Evolutionary conservation across 2,329 filamentous ascomycete species (phyloP), one percentile per base, ranked within the genome.

Genomic region (Monosporascus ibericus): DNA sequence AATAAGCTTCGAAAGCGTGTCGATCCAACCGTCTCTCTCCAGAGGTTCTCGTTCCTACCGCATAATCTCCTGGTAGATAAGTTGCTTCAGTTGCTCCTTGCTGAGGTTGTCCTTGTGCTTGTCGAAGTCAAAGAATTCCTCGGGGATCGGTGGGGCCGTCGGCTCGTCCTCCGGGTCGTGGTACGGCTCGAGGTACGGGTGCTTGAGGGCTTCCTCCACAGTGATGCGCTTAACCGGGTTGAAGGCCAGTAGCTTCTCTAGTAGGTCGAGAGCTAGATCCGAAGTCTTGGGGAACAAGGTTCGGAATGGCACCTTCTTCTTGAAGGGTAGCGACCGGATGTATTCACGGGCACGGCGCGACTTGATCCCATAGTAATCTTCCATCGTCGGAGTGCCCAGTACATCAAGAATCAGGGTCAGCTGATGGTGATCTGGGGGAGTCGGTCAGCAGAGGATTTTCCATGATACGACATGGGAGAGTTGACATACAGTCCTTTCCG

Each of bases 311-410:
- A 97, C 95, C 85, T 97, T 97, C 86, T 97, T 97, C 84, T 97
- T 97, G 80, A 97, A 97, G 18, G 94, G 92, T 47, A 97, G 82
- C 50, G 92, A 96, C 56, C 94, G 90, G 68, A 99, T 99, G 76
- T 99, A 99, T 75, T 99, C 94, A 59, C 94, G 85, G 48, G 94
- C 94, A 66, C 94, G 90, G 60, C 94, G 88, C 50, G 94, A 97
- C 77, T 99, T 99, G 82, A 99, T 99, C 60, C 94, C 94, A 65
- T 99, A 99, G 81, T 99, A 99, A 70, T 99, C 94, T 72, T 99
- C 94, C 94, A 99, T 99, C 14, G 94, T 99, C 3, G 94, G 94
- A 3, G 94, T 99, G 59, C 94, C 94, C 54, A 99, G 87, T 49
- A 99, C 92, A 64, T 99, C 94, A 60, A 99, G 80, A 67, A 99